Percentiles rank a stretch among this genome's conserved stretches.
phyloP scores from a whole-genome alignment of 371 early-diverging fungal genomes.

The Lichtheimia ornata region DNA sequence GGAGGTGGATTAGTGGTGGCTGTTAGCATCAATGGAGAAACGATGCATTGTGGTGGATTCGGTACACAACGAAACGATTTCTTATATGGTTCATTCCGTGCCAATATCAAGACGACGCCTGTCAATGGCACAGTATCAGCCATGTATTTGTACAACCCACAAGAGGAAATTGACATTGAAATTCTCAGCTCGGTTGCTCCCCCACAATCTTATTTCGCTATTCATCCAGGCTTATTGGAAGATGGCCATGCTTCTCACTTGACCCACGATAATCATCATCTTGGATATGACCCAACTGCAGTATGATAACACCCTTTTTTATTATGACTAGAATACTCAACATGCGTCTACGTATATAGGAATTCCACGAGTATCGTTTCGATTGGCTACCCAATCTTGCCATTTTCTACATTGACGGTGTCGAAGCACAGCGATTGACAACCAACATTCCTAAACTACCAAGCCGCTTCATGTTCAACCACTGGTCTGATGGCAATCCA shows the following conservation, averaged over 20 bases:
- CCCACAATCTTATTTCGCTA: constrained; percentile 32
- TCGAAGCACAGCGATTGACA: constrained; percentile 15
- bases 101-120: constrained; percentile 18
- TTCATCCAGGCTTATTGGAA: constrained; percentile 29
- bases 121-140: constrained; percentile 29
- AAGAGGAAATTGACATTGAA: constrained; percentile 37
- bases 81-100: constrained; percentile 31
- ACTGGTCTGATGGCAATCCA: constrained; percentile 41
- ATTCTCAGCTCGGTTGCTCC: constrained; percentile 23
- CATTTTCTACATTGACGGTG: constrained; percentile 30
- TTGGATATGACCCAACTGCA: constrained; percentile 24
- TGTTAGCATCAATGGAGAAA: constrained; percentile 9
- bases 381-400: constrained; percentile 31
- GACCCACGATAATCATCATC: constrained; percentile 24
- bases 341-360: constrained; percentile 1
- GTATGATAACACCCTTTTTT: constrained; percentile 1
- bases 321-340: not conserved
- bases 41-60: constrained; percentile 19
- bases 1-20: constrained; percentile 14
- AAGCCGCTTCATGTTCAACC: constrained; percentile 30
- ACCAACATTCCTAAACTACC: constrained; percentile 30
- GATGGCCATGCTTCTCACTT: constrained; percentile 25
- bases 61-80: constrained; percentile 25
- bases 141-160: constrained; percentile 26
- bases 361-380: constrained; percentile 37